Base-by-base conservation (phyloP, 129 eudicot species). In the Flaveria linearis region DNA sequence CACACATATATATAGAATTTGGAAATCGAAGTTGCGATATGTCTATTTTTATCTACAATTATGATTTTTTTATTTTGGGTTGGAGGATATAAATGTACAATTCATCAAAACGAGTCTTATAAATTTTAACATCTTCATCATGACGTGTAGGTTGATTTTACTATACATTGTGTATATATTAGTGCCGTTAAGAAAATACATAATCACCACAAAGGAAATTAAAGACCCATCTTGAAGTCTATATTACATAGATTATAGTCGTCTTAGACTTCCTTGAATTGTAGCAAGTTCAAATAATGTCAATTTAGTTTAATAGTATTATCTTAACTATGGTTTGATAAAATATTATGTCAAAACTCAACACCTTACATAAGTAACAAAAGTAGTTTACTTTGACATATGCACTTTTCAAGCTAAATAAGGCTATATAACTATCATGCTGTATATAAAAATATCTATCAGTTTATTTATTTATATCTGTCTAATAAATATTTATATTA, bases 271-370 rank as follows among this genome's bases (percentile, higher is more conserved):
- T 57, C 33, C 64, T 22, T 57, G 64, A 57, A 28, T 47, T 47
- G 53, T 13, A 47, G 15, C 3, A 47, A 11, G 5, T 9, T 43
- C 41, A 36, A 36, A 36, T 36, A 45, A 18, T 9, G n/a, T 2
- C 69, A 64, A 1, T 6, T 63, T 57, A 23, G 45, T 28, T 15
- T 64, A 33, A 16, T 14, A 33, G 22, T 33, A 13, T 52, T 65
- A 14, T 36, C 49, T 65, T 33, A 65, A 33, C 49, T 25, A 61
- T 61, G 26, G 49, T 65, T 65, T 36, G 39, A 65, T 36, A 65
- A 36, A 65, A 65, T 65, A 65, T 30, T n/a, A 36, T 65, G 25
- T 65, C 49, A 41, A 65, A 65, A 36, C 70, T 50, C 70, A 36
- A 65, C 70, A 33, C 50, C 49, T 65, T 65, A 65, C 46, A 5